Percentiles rank a stretch among this genome's conserved stretches.
Evolutionary conservation across 352 stramenopile species (phyloP).

Genomic region (Peronosclerospora sorghi): DNA sequence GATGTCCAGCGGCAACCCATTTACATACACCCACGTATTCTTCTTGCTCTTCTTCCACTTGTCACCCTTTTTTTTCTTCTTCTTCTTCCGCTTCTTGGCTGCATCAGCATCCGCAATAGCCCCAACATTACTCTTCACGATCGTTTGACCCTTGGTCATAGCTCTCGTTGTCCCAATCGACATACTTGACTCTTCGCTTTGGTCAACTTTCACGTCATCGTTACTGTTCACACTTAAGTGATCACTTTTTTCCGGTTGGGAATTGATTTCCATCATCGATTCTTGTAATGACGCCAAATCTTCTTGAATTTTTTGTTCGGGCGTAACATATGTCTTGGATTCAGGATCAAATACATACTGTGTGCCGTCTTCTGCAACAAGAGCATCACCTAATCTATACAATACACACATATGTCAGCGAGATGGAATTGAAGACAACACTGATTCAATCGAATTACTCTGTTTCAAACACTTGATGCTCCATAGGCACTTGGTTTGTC

Average conservation of each 20-base stretch:
- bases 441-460: constrained; percentile 27
- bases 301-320: constrained; percentile 63
- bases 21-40: constrained; percentile 94
- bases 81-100: constrained; percentile 55
- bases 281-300: constrained; percentile 54
- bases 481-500: constrained; percentile 21
- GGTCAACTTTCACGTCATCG: constrained; percentile 32
- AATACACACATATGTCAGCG: background rate
- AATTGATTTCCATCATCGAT: constrained; percentile 16
- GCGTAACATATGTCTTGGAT: constrained; percentile 54
- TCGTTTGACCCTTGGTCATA: background rate
- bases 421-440: background rate
- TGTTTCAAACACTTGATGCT: constrained; percentile 49
- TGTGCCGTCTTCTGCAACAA: constrained; percentile 57
- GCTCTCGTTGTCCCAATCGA: background rate
- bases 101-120: constrained; percentile 5
- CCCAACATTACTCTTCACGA: background rate
- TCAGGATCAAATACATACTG: constrained; percentile 60
- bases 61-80: constrained; percentile 75
- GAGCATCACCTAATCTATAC: constrained; percentile 28
- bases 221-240: constrained; percentile 14
- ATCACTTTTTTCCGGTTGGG: constrained; percentile 2
- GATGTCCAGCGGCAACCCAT: constrained; percentile 88
- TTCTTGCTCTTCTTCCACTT: constrained; percentile 77
- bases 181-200: background rate